Evolutionary conservation across 2,329 filamentous ascomycete species (phyloP), one percentile per base, ranked within the genome.

Genomic region (Scedosporium dehoogii): DNA sequence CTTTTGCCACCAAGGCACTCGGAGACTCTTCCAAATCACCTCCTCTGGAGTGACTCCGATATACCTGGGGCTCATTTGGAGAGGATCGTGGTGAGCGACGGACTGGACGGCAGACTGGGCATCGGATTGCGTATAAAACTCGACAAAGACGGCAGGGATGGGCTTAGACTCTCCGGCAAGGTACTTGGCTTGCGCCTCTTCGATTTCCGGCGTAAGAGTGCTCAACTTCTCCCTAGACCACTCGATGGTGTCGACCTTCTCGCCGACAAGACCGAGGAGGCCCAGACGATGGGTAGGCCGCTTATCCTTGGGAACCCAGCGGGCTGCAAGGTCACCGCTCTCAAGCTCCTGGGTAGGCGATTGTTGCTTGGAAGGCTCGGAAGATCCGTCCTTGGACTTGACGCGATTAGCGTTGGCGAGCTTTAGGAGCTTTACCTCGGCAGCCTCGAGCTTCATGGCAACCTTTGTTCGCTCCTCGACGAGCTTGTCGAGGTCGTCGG

Each of bases 51-150:
- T 85, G 61, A 97, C 81, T 16, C 93, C 93, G 61, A 96, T 89
- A 69, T 90, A 91, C 25, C 91, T 86, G 29, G 91, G 91, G 3
- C 89, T 83, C 87, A 99, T 92, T 71, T 93, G 91, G 44, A 96
- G 78, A 41, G 90, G 88, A 63, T 91, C 86, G 74, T 96, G 92
- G 73, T 96, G 92, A 2, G 92, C 86, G 7, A 97, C 81, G 25
- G 89, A 87, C 73, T 99, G 94, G 72, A 85, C 93, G 14, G 93
- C 93, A 61, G 84, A 82, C 74, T 99, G 92, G 14, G 94, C 94
- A 62, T 90, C 89, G 62, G 88, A 84, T 71, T 96, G 91, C 1
- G 82, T 85, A 65, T 84, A 81, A 70, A 97, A 99, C 72, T 97
- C 92, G 66, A 99, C 86, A 69, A 99, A 99, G 10, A 94, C 90